These are phyloP conservation scores for Hypoxylon trugodes DNA, from an alignment of 495 filamentous ascomycete genomes.

Conservation along the genomic window DNA sequence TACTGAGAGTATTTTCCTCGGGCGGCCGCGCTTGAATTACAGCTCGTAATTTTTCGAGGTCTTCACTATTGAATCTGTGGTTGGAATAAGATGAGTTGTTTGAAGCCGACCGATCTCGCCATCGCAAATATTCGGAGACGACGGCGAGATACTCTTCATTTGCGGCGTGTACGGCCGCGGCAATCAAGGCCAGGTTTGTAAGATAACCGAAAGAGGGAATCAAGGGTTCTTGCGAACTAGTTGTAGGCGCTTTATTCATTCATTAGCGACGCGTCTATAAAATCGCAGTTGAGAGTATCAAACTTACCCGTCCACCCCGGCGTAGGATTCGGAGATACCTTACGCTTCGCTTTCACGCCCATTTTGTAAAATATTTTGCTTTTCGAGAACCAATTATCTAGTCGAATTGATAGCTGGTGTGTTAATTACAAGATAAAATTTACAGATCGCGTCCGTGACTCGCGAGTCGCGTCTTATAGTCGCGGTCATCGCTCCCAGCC, in stretches of 20 bases:
- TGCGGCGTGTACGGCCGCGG: conserved; percentile 3
- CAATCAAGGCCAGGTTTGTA: conserved; percentile 9
- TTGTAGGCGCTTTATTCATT: background rate
- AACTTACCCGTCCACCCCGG: conserved; percentile 29
- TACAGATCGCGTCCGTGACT: conserved; percentile 8
- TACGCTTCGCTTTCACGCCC: conserved; percentile 15
- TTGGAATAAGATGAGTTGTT: background rate
- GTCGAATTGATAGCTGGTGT: background rate
- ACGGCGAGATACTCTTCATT: conserved; percentile 20
- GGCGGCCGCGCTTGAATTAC: background rate
- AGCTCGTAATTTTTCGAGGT: background rate
- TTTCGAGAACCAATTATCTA: background rate
- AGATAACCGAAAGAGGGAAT: conserved; percentile 4
- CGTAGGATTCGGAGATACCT: background rate
- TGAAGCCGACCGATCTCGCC: background rate
- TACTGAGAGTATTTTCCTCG: too few species aligned
- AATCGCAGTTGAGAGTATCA: background rate
- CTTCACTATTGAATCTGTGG: conserved; percentile 8
- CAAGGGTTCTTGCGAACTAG: background rate
- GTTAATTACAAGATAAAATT: background rate
- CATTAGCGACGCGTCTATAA: background rate
- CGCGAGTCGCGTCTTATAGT: conserved; percentile 5
- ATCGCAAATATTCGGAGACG: conserved; percentile 22
- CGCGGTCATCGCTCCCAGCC: background rate
- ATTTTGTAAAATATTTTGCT: background rate